These are phyloP conservation scores for Russula earlei DNA, from an alignment of 768 basidiomycete species.

Conservation along the genomic window DNA sequence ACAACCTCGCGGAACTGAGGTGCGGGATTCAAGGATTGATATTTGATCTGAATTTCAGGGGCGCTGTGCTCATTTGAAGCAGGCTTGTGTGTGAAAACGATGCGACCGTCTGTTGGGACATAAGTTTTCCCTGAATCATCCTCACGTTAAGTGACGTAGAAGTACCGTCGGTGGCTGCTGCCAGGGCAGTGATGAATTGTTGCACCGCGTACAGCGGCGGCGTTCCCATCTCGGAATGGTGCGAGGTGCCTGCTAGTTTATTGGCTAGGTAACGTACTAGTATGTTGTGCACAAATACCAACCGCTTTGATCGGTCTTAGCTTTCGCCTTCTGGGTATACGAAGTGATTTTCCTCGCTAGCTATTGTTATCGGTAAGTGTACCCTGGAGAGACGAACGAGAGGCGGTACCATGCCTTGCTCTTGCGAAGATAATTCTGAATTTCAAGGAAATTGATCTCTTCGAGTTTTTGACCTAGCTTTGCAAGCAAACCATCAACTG, in stretches of 20 bases:
- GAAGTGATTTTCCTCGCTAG: slow-evolving; percentile 77
- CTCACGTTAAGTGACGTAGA: background rate
- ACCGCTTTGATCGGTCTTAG: slow-evolving; percentile 25
- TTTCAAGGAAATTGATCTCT: slow-evolving; percentile 75
- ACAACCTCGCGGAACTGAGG: slow-evolving; percentile 80
- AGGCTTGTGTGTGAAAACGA: slow-evolving; percentile 38
- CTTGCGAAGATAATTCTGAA: slow-evolving; percentile 67
- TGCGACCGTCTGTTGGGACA: slow-evolving; percentile 54
- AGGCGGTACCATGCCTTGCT: slow-evolving; percentile 58
- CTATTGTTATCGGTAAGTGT: slow-evolving; percentile 25
- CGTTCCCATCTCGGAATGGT: slow-evolving; percentile 22
- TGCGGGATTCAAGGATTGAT: slow-evolving; percentile 87
- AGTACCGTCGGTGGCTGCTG: slow-evolving; percentile 63
- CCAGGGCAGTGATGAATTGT: slow-evolving; percentile 68
- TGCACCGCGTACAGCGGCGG: slow-evolving; percentile 78
- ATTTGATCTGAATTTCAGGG: slow-evolving; percentile 55
- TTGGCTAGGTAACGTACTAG: background rate
- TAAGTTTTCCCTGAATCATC: background rate
- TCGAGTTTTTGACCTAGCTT: slow-evolving; percentile 57
- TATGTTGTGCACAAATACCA: background rate
- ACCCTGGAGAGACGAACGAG: background rate
- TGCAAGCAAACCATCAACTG: slow-evolving; percentile 53
- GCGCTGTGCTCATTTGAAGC: slow-evolving; percentile 31
- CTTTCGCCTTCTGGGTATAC: slow-evolving; percentile 39
- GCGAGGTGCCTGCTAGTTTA: background rate